Evolutionary conservation across 768 basidiomycete species (phyloP), one percentile per base, ranked within the genome.

Genomic region (Leccinum uliginosum): DNA sequence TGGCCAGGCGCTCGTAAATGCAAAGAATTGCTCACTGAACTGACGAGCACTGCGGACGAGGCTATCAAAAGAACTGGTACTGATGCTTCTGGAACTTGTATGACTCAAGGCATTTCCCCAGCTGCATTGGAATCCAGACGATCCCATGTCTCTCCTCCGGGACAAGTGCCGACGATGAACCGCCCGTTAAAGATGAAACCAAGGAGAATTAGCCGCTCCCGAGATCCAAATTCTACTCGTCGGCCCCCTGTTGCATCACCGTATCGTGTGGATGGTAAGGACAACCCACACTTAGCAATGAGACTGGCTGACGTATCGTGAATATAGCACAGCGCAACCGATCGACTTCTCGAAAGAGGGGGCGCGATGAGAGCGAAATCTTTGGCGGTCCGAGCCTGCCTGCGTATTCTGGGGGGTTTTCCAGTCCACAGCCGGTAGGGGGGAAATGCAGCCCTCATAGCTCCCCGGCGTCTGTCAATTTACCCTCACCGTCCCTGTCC

Each of bases 1-100:
- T 93, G 92, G 92, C 91, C 91, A 21, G 91, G 91, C 15, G 91
- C 90, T 59, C 80, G 83, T 43, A 93, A 93, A 71, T 91, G 91
- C 77, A 91, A 85, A 71, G 90, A 91, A 65, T 72, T 92, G 40
- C 81, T 92, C 38, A 73, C 79, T 46, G 89, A 90, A 61, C 75
- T 91, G 51, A 80, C 83, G 30, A 84, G 74, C 44, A 91, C 86
- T 9, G 85, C 88, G 4, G 82, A 75, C 45, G 86, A 87, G 55
- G 88, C 87, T 29, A 84, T 90, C 48, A 73, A 71, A 27, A 73
- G 64, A 55, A 62, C 62, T 6, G 55, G 55, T 34, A 57, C 51
- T 32, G 66, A 66, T 8, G 48, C 57, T 49, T 57, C 62, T 24
- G 59, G 59, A 50, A 59, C 67, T 48, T 59, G 75, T 1, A 59